Percentiles rank a stretch among this genome's conserved stretches.
Conservation (phyloP, 345 rosid species). For the Crucihimalaya himalaica region DNA sequence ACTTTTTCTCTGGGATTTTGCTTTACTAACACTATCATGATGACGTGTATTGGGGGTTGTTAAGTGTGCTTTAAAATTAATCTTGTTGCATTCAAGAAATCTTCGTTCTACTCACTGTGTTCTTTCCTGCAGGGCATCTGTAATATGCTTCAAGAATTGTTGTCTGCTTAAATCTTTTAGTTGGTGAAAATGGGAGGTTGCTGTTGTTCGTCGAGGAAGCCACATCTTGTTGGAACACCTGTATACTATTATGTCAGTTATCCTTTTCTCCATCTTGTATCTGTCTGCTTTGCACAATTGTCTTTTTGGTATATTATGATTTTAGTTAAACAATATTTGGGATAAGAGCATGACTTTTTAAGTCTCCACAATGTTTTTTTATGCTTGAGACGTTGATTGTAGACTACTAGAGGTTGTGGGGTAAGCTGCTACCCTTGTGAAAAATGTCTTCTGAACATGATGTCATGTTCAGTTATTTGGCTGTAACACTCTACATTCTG, state of each 20-base stretch:
- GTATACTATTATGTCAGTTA: conserved; percentile 75
- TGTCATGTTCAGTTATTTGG: background rate
- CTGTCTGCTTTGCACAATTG: background rate
- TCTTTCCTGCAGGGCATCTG: conserved; percentile 3
- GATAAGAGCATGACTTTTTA: background rate
- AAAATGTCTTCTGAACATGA: background rate
- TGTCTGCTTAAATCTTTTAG: background rate
- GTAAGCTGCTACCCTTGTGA: background rate
- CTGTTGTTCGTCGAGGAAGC: conserved; percentile 77
- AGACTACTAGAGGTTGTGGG: background rate
- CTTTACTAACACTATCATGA: background rate
- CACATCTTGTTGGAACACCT: conserved; percentile 80
- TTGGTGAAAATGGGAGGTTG: conserved; percentile 77
- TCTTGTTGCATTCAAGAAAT: conserved; percentile 7
- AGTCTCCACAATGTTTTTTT: background rate
- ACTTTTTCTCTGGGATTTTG: background rate
- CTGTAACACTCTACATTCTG: background rate
- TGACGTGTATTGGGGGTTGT: background rate
- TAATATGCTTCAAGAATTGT: background rate
- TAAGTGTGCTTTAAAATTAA: background rate
- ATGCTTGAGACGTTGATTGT: background rate
- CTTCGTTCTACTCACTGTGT: background rate
- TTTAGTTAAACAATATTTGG: background rate
- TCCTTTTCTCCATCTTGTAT: background rate
- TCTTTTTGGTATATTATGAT: background rate